A percentile compares a stretch with the other conserved stretches of the same genome.
Conservation (phyloP, 176 grass and related monocot genomes). For the Puccinellia tenuiflora region DNA sequence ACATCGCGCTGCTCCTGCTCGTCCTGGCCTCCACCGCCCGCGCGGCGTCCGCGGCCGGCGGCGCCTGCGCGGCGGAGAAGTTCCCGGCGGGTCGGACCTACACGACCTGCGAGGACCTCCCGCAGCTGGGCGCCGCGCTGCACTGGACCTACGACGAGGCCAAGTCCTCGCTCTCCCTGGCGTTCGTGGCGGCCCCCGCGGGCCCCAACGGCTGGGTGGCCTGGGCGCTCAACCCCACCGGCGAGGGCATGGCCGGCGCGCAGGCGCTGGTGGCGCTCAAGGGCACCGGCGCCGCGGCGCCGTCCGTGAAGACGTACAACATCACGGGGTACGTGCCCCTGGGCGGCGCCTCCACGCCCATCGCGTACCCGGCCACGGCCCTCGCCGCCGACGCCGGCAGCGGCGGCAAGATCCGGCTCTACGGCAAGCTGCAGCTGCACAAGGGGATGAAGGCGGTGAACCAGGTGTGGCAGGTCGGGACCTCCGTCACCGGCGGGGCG, state of each 20-base stretch:
- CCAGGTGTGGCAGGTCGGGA: slow-evolving; percentile 80
- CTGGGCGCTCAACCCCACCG: slow-evolving; percentile 62
- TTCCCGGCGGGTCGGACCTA: slow-evolving; percentile 33
- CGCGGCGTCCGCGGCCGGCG: not conserved
- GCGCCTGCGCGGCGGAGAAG: slow-evolving; percentile 39
- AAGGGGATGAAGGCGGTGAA: slow-evolving; percentile 41
- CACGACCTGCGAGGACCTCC: slow-evolving; percentile 56
- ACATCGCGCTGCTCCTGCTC: slow-evolving; percentile 24
- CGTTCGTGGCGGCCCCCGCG: slow-evolving; percentile 58
- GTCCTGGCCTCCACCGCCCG: slow-evolving; percentile 2
- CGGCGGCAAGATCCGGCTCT: slow-evolving; percentile 56
- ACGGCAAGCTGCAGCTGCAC: slow-evolving; percentile 55
- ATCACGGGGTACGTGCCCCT: slow-evolving; percentile 35
- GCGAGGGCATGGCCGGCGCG: slow-evolving; percentile 53
- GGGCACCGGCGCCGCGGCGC: not conserved
- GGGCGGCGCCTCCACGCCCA: slow-evolving; percentile 1
- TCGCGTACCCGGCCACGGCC: slow-evolving; percentile 39
- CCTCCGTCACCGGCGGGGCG: slow-evolving; percentile 31
- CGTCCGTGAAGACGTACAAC: slow-evolving; percentile 60
- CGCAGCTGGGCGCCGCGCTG: slow-evolving; percentile 47
- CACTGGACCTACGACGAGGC: slow-evolving; percentile 59
- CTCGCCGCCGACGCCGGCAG: slow-evolving; percentile 38
- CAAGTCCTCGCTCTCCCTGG: slow-evolving; percentile 32
- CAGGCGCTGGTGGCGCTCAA: slow-evolving; percentile 60
- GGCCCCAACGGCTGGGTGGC: slow-evolving; percentile 52